Percentiles rank a stretch among this genome's conserved stretches.
phyloP scores from a whole-genome alignment of 345 rosid species.

The Camelina hispida region DNA sequence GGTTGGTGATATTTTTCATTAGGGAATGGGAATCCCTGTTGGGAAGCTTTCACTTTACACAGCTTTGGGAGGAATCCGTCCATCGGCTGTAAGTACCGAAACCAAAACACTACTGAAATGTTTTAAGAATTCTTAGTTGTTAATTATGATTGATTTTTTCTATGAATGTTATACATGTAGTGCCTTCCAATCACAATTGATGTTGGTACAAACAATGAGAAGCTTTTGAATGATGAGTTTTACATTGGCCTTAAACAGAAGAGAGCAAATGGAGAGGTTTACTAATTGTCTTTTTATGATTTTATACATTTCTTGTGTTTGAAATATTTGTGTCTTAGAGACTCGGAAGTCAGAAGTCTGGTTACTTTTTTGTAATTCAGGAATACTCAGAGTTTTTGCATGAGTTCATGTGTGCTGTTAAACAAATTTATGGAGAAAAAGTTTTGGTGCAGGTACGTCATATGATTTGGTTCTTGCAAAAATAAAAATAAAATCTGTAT shows the following conservation, averaged over 20 bases:
- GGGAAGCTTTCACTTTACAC: conserved; percentile 89
- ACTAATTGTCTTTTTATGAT: conserved; percentile 2
- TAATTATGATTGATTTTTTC: not conserved
- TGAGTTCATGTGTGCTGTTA: conserved; percentile 93
- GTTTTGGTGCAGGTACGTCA: conserved; percentile 77
- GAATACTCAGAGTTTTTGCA: conserved; percentile 88
- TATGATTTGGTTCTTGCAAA: not conserved
- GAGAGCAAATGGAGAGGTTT: conserved; percentile 86
- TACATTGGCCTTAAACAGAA: conserved; percentile 82
- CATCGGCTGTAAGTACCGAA: conserved; percentile 71
- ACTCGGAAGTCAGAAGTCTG: conserved; percentile 35
- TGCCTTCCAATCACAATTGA: conserved; percentile 89
- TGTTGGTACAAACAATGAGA: conserved; percentile 88
- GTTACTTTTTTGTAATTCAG: conserved; percentile 44
- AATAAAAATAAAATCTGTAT: not conserved
- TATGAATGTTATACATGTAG: conserved; percentile 41
- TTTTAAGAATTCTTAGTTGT: not conserved
- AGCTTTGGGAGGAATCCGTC: conserved; percentile 87
- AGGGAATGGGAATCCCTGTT: conserved; percentile 98
- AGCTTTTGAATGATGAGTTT: conserved; percentile 75
- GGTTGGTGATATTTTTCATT: not conserved
- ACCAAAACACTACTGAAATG: not conserved
- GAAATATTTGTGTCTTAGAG: conserved; percentile 23
- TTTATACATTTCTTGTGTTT: not conserved
- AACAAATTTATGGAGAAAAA: conserved; percentile 92